Base-by-base conservation (phyloP, 73 alveolate genomes). In the Blepharisma stoltei region DNA sequence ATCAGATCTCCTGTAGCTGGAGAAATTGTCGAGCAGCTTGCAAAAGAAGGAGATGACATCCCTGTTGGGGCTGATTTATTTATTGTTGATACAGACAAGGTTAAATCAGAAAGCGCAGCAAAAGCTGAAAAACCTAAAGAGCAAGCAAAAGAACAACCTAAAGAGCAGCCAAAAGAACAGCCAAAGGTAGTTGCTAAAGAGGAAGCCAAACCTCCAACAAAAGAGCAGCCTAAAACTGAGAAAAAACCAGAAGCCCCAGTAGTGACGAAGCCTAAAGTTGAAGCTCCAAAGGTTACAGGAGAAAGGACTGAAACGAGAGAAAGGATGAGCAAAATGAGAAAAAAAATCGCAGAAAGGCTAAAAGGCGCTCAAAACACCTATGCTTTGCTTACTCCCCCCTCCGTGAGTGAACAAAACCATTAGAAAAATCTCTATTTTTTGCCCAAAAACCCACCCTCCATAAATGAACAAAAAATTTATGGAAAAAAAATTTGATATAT, bases 361-460 rank as follows among this genome's bases (percentile, higher is more conserved):
- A 92, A 92, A 87, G 95, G 89, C 32, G 91, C 97, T 20, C 87
- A 92, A 55, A 89, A 92, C 82, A 92, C 97, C 37, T 83, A 85
- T 69, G 97, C 95, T 43, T 77, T 88, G 86, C 82, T 92, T n/a
- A n/a, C n/a, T n/a, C n/a, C n/a, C n/a, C n/a, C n/a, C n/a, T n/a
- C n/a, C n/a, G n/a, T n/a, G n/a, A n/a, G n/a, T n/a, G n/a, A n/a
- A n/a, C n/a, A n/a, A n/a, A n/a, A n/a, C n/a, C n/a, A n/a, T n/a
- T n/a, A n/a, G n/a, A n/a, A n/a, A n/a, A n/a, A n/a, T n/a, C n/a
- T n/a, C n/a, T n/a, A n/a, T n/a, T n/a, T n/a, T n/a, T n/a, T n/a
- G n/a, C n/a, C n/a, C n/a, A n/a, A n/a, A n/a, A n/a, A n/a, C n/a
- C n/a, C n/a, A n/a, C n/a, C n/a, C n/a, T n/a, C n/a, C n/a, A n/a